A percentile compares a stretch with the other conserved stretches of the same genome.
Evolutionary conservation across 2,329 filamentous ascomycete species (phyloP).

Genomic region (Clarireedia homoeocarpa): DNA sequence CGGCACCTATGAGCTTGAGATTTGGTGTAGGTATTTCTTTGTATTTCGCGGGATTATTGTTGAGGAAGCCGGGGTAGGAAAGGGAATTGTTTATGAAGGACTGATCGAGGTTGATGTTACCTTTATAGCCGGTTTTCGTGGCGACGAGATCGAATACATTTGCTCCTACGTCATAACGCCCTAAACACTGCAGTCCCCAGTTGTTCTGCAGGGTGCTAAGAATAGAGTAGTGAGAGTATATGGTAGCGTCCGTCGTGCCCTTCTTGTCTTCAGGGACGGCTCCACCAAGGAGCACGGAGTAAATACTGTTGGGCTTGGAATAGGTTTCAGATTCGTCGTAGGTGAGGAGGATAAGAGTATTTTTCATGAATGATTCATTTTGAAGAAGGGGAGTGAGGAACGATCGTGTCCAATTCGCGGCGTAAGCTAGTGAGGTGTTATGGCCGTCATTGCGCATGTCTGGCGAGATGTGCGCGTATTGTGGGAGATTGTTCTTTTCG

Average conservation of each 20-base stretch:
- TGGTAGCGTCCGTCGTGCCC: conserved; percentile 44
- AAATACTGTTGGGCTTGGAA: conserved; percentile 43
- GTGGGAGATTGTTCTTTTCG: conserved; percentile 47
- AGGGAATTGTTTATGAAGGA: conserved; percentile 37
- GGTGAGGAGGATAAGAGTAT: conserved; percentile 48
- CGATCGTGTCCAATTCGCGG: conserved; percentile 42
- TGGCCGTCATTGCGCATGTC: conserved; percentile 63
- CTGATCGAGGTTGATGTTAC: conserved; percentile 25
- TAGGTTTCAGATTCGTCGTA: conserved; percentile 52
- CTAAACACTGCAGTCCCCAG: conserved; percentile 36
- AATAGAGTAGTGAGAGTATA: conserved; percentile 40
- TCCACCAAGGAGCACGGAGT: conserved; percentile 46
- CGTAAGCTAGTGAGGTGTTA: conserved; percentile 43
- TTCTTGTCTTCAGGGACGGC: conserved; percentile 39
- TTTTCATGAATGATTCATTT: conserved; percentile 42
- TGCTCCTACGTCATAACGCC: conserved; percentile 36
- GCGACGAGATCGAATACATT: conserved; percentile 30
- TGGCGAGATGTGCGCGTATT: conserved; percentile 56
- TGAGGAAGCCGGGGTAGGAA: conserved; percentile 36
- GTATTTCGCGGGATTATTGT: conserved; percentile 29
- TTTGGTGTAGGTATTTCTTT: conserved; percentile 36
- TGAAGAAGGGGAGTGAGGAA: conserved; percentile 47
- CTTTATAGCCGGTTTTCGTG: conserved; percentile 21
- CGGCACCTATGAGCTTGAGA: conserved; percentile 35
- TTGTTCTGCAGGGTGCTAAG: conserved; percentile 36